Evolutionary conservation across 108 stramenopile genomes (phyloP).

Genomic region (Nitzschia putrida): DNA sequence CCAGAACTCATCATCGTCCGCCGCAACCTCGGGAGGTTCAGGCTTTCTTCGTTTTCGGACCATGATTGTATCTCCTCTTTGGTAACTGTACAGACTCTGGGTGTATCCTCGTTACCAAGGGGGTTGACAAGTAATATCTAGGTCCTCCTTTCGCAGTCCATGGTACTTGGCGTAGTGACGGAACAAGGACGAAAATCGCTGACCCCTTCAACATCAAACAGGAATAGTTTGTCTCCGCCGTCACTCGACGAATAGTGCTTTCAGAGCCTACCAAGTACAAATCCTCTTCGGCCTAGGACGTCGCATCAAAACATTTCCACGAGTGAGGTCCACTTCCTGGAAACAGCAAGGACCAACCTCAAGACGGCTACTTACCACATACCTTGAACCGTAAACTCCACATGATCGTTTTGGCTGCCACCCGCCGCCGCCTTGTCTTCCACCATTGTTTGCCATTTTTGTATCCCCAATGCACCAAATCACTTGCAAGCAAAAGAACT

Average conservation of each 20-base stretch:
- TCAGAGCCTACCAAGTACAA: conserved; percentile 86
- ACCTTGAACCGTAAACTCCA: conserved; percentile 89
- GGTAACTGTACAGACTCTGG: conserved; percentile 88
- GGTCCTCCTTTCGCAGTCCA: conserved; percentile 94
- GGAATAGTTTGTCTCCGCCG: conserved; percentile 90
- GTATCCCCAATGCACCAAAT: background rate
- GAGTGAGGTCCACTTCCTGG: background rate
- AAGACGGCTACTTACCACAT: conserved; percentile 4
- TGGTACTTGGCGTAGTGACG: conserved; percentile 99
- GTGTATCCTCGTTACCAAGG: conserved; percentile 92
- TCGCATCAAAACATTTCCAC: background rate
- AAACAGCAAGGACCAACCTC: background rate
- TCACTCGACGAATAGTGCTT: conserved; percentile 88
- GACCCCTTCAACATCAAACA: conserved; percentile 98
- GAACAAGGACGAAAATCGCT: conserved; percentile 93
- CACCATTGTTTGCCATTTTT: conserved; percentile 71
- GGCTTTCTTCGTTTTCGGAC: conserved; percentile 81
- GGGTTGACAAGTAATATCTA: conserved; percentile 97
- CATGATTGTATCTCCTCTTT: conserved; percentile 91
- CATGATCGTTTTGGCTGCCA: conserved; percentile 80
- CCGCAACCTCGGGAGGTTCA: conserved; percentile 76
- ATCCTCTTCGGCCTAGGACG: conserved; percentile 80
- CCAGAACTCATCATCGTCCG: conserved; percentile 88
- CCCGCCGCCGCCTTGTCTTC: conserved; percentile 62
- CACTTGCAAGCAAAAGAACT: background rate